Evolutionary conservation across 192 early-diverging fungal genomes (phyloP).

Genomic region (Gigaspora rosea): DNA sequence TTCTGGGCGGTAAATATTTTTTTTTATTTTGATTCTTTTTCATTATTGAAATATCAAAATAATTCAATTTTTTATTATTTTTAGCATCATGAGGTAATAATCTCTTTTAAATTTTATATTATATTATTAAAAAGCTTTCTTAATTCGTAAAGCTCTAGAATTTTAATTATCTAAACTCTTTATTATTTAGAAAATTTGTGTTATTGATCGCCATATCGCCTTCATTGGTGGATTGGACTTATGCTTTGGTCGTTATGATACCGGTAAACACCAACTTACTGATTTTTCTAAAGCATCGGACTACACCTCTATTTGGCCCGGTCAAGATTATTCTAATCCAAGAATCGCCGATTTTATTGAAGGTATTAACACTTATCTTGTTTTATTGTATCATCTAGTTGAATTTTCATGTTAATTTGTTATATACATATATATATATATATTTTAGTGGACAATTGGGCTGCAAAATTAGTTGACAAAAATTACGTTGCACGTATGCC

Average conservation of each 20-base stretch:
- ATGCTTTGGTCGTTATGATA: constrained; percentile 87
- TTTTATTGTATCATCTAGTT: background rate
- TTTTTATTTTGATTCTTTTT: background rate
- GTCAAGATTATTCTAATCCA: constrained; percentile 89
- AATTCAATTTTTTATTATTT: background rate
- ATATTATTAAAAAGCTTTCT: background rate
- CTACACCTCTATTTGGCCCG: constrained; percentile 58
- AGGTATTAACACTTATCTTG: constrained; percentile 37
- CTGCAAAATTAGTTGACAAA: constrained; percentile 48
- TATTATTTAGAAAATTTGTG: constrained; percentile 56
- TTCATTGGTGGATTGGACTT: constrained; percentile 82
- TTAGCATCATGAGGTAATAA: constrained; percentile 59
- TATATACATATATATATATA: background rate
- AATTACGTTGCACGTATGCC: constrained; percentile 72
- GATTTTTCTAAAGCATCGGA: constrained; percentile 63
- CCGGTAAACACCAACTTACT: constrained; percentile 69
- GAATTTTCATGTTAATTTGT: background rate
- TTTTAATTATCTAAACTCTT: background rate
- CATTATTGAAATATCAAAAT: background rate
- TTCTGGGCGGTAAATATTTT: constrained; percentile 73
- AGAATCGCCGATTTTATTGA: constrained; percentile 75
- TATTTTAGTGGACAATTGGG: constrained; percentile 51
- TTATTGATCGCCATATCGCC: constrained; percentile 70
- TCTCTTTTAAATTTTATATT: background rate
- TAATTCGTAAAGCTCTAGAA: background rate